A percentile compares a stretch with the other conserved stretches of the same genome.
Evolutionary conservation across 192 early-diverging fungal genomes (phyloP).

Genomic region (Rhizophagus sp.): DNA sequence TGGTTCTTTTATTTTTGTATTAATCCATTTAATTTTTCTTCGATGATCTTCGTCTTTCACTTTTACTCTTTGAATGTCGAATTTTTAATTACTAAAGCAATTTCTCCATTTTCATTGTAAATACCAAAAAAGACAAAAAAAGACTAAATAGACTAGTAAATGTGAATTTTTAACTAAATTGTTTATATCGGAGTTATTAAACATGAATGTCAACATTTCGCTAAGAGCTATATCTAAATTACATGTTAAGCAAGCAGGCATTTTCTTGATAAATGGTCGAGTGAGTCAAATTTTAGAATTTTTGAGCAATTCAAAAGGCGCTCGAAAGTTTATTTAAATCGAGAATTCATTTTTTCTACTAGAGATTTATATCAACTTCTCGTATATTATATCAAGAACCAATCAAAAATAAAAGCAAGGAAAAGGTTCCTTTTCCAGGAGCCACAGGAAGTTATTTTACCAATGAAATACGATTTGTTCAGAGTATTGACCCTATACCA

Average conservation of each 20-base stretch:
- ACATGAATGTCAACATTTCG: not conserved
- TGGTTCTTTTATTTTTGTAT: too few relatives aligned
- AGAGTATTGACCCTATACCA: slow-evolving; percentile 69
- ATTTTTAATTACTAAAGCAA: too few relatives aligned
- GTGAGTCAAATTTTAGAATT: not conserved
- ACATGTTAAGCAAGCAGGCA: not conserved
- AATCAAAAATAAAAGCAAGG: slow-evolving; percentile 38
- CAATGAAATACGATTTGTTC: slow-evolving; percentile 61
- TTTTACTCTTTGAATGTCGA: too few relatives aligned
- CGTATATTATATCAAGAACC: not conserved
- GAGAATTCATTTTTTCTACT: not conserved
- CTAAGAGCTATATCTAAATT: not conserved
- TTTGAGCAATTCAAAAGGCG: too few relatives aligned
- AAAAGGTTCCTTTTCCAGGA: slow-evolving; percentile 69
- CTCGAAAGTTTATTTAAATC: not conserved
- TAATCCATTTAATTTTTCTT: too few relatives aligned
- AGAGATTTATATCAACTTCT: not conserved
- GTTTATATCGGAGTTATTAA: not conserved
- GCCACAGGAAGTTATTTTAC: slow-evolving; percentile 65
- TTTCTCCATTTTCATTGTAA: too few relatives aligned
- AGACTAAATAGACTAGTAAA: too few relatives aligned
- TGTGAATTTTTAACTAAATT: too few relatives aligned
- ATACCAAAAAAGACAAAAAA: too few relatives aligned
- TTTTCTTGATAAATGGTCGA: not conserved
- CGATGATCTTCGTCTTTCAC: too few relatives aligned